Base-by-base conservation (phyloP, 2,329 filamentous ascomycete genomes). In the Neopestalotiopsis clavispora region DNA sequence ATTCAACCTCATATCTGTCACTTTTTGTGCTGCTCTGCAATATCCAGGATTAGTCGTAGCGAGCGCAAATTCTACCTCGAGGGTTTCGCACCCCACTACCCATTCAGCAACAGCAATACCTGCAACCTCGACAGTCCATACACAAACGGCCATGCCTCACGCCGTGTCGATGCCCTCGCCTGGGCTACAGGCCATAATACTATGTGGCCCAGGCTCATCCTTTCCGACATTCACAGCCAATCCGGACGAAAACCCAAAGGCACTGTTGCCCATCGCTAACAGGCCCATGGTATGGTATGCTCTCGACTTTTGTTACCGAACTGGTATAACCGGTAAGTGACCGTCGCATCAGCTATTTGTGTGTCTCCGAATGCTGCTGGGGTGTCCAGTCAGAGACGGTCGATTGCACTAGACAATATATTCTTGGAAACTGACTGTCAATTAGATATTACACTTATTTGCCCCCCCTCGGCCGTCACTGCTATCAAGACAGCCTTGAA, bases 271-370 rank as follows among this genome's bases (percentile, higher is more conserved):
- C 5, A 92, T 96, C 69, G 93, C 93, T 45, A 96, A 96, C 79
- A 83, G 93, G 73, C 93, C 93, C 1, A 96, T 96, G 93, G 91
- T 96, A 60, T 95, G 94, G 92, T 96, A 96, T 78, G 91, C 93
- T 5, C 88, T 96, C 56, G 93, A 95, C 75, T 95, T 94, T 82
- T 95, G 93, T 80, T 92, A 94, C 77, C 89, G 93, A 49, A 93
- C 92, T 79, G 93, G 93, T 73, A 89, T 95, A 72, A 92, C 91
- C 76, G 86, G 92, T 93, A 80, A 80, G 87, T 34, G 23, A 17
- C 14, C 23, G 9, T 34, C 17, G 17, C 4, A 20, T 23, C 7
- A 10, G 17, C 12, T 40, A 13, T 34, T 20, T 28, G 13, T 14
- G n/a, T 42, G 13, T 61, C 45, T 0, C n/a, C 45, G n/a, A 52